These are phyloP conservation scores for Aspergillus novoparasiticus DNA, from an alignment of 2,329 filamentous ascomycete species.

Conservation along the genomic window DNA sequence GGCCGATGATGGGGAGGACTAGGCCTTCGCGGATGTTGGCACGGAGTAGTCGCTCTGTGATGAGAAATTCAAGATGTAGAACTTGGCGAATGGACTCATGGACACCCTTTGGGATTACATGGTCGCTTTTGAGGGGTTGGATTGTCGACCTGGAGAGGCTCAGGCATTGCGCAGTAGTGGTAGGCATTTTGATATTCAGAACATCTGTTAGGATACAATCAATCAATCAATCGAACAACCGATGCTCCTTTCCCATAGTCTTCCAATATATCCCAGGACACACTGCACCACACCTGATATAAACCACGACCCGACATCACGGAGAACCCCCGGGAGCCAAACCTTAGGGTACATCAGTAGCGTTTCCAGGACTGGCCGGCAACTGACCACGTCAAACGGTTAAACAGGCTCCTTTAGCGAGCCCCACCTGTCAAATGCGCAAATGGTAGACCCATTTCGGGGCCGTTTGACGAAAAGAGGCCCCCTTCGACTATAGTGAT, in stretches of 20 bases:
- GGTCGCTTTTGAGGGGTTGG: neutral
- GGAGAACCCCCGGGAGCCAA: neutral
- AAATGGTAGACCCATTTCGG: neutral
- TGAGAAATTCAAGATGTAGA: conserved; percentile 2
- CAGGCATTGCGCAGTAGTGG: neutral
- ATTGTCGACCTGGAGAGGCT: neutral
- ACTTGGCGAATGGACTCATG: neutral
- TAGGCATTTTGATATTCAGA: neutral
- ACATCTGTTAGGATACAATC: neutral
- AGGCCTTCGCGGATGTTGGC: conserved; percentile 7
- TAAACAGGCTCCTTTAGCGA: neutral
- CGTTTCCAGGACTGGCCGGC: neutral
- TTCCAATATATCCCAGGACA: neutral
- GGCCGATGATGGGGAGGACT: conserved; percentile 4
- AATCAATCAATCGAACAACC: neutral
- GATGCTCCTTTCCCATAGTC: neutral
- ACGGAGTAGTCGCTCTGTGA: conserved; percentile 3
- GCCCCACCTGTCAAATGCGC: neutral
- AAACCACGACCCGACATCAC: neutral
- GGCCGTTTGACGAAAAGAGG: neutral
- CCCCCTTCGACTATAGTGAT: neutral
- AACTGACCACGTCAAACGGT: neutral
- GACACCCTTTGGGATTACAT: neutral
- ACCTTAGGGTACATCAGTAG: neutral
- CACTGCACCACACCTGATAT: neutral